phyloP scores from a whole-genome alignment of 2,329 filamentous ascomycete species.

The Penicillium sp. region DNA sequence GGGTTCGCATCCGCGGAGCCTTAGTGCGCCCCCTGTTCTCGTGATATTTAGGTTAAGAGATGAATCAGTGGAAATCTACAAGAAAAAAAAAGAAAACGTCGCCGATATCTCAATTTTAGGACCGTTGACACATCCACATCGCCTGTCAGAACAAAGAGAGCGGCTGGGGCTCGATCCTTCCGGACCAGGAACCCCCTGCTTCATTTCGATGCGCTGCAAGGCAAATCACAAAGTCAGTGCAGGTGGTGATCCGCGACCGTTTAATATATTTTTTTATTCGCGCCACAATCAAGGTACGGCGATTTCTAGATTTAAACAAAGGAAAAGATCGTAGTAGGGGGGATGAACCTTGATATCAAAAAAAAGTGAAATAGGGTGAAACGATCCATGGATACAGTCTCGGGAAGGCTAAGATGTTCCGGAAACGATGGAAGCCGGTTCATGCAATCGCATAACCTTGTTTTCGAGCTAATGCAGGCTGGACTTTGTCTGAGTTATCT shows the following conservation, averaged over 20 bases:
- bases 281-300: constrained; percentile 1
- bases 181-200: background rate
- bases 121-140: constrained; percentile 2
- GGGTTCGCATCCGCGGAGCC: constrained; percentile 24
- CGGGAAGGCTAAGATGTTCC: constrained; percentile 9
- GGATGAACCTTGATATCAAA: background rate
- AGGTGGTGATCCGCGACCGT: constrained; percentile 5
- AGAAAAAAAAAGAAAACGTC: constrained; percentile 1
- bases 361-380: background rate
- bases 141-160: constrained; percentile 7
- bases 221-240: constrained; percentile 7
- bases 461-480: constrained; percentile 29
- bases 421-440: constrained; percentile 20
- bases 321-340: background rate
- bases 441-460: constrained; percentile 26
- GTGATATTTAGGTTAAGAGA: background rate
- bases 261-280: background rate
- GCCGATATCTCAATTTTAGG: constrained; percentile 2
- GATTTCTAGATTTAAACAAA: background rate
- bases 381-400: background rate
- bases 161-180: constrained; percentile 1
- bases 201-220: constrained; percentile 9
- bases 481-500: constrained; percentile 5
- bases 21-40: constrained; percentile 13
- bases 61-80: background rate